phyloP scores from a whole-genome alignment of 805 yeast genomes.

The Teunomyces atbi region DNA sequence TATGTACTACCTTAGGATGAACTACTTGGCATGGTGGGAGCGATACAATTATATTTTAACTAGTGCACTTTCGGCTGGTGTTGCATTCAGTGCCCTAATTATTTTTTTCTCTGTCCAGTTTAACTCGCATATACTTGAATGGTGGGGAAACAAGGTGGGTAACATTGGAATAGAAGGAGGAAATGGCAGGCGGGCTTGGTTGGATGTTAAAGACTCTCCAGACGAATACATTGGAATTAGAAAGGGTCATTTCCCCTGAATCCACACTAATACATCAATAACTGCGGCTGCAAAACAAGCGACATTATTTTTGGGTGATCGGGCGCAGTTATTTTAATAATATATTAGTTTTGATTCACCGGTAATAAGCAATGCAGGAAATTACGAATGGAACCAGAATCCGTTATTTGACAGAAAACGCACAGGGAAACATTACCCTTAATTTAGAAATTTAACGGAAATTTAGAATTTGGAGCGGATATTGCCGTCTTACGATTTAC shows the following conservation, averaged over 20 bases:
- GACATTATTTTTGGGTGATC: background rate
- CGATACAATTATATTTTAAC: slow-evolving; percentile 13
- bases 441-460: background rate
- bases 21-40: slow-evolving; percentile 10
- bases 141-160: slow-evolving; percentile 24
- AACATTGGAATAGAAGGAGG: slow-evolving; percentile 18
- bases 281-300: background rate
- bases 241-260: slow-evolving; percentile 27
- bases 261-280: background rate
- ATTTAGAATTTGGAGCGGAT: background rate
- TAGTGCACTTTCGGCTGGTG: slow-evolving; percentile 12
- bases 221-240: slow-evolving; percentile 33
- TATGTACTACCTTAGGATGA: slow-evolving; percentile 9
- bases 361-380: background rate
- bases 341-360: background rate
- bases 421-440: background rate
- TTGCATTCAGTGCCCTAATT: slow-evolving; percentile 14
- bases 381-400: background rate
- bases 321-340: background rate
- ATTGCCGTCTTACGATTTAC: background rate
- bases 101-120: slow-evolving; percentile 13
- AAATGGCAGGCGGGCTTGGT: slow-evolving; percentile 21
- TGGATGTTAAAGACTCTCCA: slow-evolving; percentile 19
- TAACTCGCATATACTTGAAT: slow-evolving; percentile 10
- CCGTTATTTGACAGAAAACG: background rate